A percentile compares a stretch with the other conserved stretches of the same genome.
Evolutionary conservation across 2,329 filamentous ascomycete species (phyloP).

Genomic region (Elsinoe arachidis): DNA sequence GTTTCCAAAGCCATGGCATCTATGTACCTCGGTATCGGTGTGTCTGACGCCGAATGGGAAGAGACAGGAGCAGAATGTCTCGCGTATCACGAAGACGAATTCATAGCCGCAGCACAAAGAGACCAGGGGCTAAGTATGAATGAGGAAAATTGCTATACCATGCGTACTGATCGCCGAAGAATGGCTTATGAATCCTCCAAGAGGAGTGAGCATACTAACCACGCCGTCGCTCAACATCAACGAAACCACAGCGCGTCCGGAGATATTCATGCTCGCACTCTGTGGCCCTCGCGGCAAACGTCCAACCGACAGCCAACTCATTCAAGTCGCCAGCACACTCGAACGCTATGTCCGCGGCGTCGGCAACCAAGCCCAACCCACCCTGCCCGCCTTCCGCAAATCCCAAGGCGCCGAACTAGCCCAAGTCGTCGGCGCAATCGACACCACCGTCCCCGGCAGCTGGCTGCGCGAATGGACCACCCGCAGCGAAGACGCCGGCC

Average conservation of each 20-base stretch:
- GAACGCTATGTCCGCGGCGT: background rate
- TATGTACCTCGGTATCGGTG: too few species aligned
- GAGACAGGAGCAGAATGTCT: too few species aligned
- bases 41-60: too few species aligned
- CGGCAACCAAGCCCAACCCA: constrained; percentile 5
- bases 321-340: background rate
- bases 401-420: background rate
- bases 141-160: too few species aligned
- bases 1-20: too few species aligned
- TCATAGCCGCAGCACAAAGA: too few species aligned
- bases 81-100: too few species aligned
- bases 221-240: background rate
- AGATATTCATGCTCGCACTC: background rate
- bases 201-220: background rate
- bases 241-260: background rate
- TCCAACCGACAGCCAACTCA: background rate
- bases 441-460: background rate
- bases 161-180: background rate
- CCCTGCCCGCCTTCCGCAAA: background rate
- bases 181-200: background rate
- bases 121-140: too few species aligned
- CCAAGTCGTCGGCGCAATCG: background rate
- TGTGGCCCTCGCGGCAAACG: background rate
- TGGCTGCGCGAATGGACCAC: background rate
- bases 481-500: background rate